Base-by-base conservation (phyloP, 108 stramenopile genomes). In the Cyclostephanos tholiformis region DNA sequence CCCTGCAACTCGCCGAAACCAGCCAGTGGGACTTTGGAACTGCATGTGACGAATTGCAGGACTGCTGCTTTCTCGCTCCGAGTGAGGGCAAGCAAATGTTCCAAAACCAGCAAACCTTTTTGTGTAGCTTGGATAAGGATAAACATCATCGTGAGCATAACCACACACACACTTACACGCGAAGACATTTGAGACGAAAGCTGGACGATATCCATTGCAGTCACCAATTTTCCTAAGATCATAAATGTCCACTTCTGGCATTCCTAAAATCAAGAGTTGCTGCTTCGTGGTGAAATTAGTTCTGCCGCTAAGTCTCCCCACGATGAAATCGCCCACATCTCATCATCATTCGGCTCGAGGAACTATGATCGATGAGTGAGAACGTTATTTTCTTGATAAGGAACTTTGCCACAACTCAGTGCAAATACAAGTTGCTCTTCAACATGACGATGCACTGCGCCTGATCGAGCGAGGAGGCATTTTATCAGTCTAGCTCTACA, bases 21-120 rank as follows among this genome's bases (percentile, higher is more conserved):
- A 58, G 93, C 91, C 57, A 99, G 79, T 9, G 99, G 99, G 0
- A 99, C 98, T 76, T 97, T 96, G 16, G 90, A 88, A 63, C 89
- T 94, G 4, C 96, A 95, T 0, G 96, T 99, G 58, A 95, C 97
- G 74, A 97, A 98, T 73, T 97, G 97, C 23, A 99, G 75, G 78
- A 98, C 97, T 9, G 89, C 72, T 25, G 98, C 97, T 74, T 93
- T 93, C 30, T 99, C 90, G 70, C 95, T 94, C 51, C 92, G 82
- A 22, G 89, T 86, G 23, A 98, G 78, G 19, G 86, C 80, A 27
- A 88, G 88, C 79, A 98, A 71, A 96, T 91, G 61, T 93, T 92
- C 99, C 99, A 99, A 72, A 99, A 98, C 97, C 96, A 97, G 65
- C 82, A 82, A 67, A 99, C 93, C 67, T 95, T 86, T 69, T 46